Percentiles rank a stretch among this genome's conserved stretches.
phyloP scores from a whole-genome alignment of 169 alveolate genomes.

The Eimeria praecox region DNA sequence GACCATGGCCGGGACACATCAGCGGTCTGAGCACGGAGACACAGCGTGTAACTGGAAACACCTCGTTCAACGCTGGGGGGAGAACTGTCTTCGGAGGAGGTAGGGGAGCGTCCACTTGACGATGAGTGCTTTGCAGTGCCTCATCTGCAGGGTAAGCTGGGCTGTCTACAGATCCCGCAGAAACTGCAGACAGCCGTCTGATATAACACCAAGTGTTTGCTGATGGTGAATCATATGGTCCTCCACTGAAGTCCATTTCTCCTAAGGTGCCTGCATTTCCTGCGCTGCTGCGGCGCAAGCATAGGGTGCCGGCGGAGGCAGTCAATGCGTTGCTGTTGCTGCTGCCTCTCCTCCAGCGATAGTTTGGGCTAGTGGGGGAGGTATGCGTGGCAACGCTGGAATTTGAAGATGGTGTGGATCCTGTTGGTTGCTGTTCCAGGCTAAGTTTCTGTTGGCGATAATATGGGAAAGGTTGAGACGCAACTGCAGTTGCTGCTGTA shows the following conservation, averaged over 20 bases:
- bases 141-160: background rate
- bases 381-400: slow-evolving; percentile 21
- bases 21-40: slow-evolving; percentile 28
- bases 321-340: slow-evolving; percentile 34
- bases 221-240: slow-evolving; percentile 11
- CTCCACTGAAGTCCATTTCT: background rate
- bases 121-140: background rate
- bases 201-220: slow-evolving; percentile 32
- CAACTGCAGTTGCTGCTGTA: slow-evolving; percentile 42
- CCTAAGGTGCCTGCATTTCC: background rate
- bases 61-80: slow-evolving; percentile 53
- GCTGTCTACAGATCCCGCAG: slow-evolving; percentile 61
- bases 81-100: slow-evolving; percentile 24
- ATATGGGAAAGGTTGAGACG: slow-evolving; percentile 5
- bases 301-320: background rate
- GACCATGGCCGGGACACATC: slow-evolving; percentile 21
- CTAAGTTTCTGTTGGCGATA: background rate
- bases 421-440: slow-evolving; percentile 4
- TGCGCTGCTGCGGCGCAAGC: slow-evolving; percentile 63
- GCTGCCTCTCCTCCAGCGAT: slow-evolving; percentile 66
- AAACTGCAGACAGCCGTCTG: slow-evolving; percentile 48
- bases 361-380: background rate
- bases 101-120: background rate
- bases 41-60: slow-evolving; percentile 27
- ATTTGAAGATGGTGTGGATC: background rate